Conservation (phyloP, 2,329 filamentous ascomycete genomes). For the Penicillium sp. region DNA sequence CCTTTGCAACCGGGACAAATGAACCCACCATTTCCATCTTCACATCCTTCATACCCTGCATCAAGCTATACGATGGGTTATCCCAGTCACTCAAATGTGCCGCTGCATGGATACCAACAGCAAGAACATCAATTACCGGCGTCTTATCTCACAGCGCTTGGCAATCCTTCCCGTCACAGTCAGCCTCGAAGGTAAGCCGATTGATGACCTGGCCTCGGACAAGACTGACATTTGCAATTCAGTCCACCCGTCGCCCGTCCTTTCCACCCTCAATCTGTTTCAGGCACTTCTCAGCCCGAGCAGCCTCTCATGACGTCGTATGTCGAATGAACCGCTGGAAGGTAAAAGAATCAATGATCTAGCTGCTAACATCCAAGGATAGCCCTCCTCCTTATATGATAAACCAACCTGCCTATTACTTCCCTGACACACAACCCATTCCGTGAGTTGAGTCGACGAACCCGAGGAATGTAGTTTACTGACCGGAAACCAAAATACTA, state of each 20-base stretch:
- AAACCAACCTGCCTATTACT: slow-evolving; percentile 35
- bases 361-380: slow-evolving; percentile 7
- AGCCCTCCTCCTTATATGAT: slow-evolving; percentile 36
- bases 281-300: slow-evolving; percentile 6
- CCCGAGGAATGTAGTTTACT: slow-evolving; percentile 1
- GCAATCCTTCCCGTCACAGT: slow-evolving; percentile 11
- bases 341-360: neutral
- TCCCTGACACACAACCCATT: slow-evolving; percentile 29
- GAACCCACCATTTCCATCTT: slow-evolving; percentile 26
- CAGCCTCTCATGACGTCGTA: slow-evolving; percentile 21
- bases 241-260: slow-evolving; percentile 17
- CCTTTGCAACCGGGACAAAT: slow-evolving; percentile 29
- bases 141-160: slow-evolving; percentile 13
- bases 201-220: neutral
- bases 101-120: slow-evolving; percentile 16
- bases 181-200: slow-evolving; percentile 17
- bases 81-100: slow-evolving; percentile 19
- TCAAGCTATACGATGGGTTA: slow-evolving; percentile 27
- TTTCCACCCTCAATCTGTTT: slow-evolving; percentile 15
- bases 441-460: slow-evolving; percentile 24
- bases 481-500: slow-evolving; percentile 2
- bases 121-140: slow-evolving; percentile 9
- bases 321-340: slow-evolving; percentile 4
- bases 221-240: neutral
- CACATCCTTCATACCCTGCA: slow-evolving; percentile 24